Conservation (phyloP, 148 eudicot species). For the Chenopodium formosanum region DNA sequence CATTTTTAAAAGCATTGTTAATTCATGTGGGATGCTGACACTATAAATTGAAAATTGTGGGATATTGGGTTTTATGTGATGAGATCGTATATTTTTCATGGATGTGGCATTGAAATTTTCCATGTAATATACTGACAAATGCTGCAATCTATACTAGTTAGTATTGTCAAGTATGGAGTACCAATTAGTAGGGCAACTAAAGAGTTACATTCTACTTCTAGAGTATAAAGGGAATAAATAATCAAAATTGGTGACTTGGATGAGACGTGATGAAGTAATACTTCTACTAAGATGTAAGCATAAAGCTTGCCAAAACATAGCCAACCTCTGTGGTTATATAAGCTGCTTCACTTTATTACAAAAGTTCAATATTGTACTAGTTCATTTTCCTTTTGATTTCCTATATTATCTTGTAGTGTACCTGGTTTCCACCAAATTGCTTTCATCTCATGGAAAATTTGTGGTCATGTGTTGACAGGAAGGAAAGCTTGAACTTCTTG, state of each 20-base stretch:
- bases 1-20: neutral
- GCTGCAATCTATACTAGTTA: neutral
- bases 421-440: neutral
- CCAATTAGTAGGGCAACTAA: neutral
- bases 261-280: neutral
- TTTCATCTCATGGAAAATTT: conserved; percentile 1
- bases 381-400: neutral
- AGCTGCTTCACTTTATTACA: neutral
- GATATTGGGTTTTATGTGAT: neutral
- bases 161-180: neutral
- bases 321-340: neutral
- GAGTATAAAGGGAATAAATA: neutral
- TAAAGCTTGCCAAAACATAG: neutral
- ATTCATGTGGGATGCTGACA: neutral
- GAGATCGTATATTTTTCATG: neutral
- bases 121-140: neutral
- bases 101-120: neutral
- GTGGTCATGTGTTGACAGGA: conserved; percentile 47
- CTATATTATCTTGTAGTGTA: neutral
- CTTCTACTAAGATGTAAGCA: neutral
- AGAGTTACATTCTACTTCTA: neutral
- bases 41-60: neutral
- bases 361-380: neutral
- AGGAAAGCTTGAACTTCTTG: conserved; percentile 80
- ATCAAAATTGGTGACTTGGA: neutral